Base-by-base conservation (phyloP, 495 filamentous ascomycete species). In the Xylaria bambusicola region DNA sequence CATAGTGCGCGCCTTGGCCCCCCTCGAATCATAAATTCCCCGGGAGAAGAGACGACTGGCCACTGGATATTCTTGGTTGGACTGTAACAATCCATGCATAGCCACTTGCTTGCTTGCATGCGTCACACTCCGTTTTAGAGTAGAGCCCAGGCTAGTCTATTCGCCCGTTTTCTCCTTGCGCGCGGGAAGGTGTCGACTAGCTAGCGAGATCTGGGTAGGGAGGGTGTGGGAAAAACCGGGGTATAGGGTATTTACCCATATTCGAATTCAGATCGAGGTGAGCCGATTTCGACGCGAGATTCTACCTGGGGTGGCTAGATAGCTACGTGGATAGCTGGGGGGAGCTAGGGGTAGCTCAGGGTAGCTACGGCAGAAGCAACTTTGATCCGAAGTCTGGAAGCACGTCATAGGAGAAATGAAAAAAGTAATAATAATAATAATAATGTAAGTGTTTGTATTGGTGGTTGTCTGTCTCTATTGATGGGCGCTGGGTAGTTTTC, bases 11-110 rank as follows among this genome's bases (percentile, higher is more conserved):
- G n/a, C n/a, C n/a, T n/a, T n/a, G n/a, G n/a, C n/a, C n/a, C n/a
- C 29, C 49, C 49, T 31, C 15, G 12, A 53, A 20, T 9, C 23
- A 13, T 5, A 17, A 24, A 42, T 53, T 18, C 41, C 50, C 50
- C 33, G 50, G 33, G 38, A 21, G 23, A 31, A 29, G 42, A 24
- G n/a, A n/a, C 33, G 26, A 56, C 48, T 48, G 53, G 53, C 33
- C 40, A 31, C 44, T 21, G 36, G 20, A 23, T 29, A n/a, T n/a
- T n/a, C n/a, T n/a, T n/a, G n/a, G n/a, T n/a, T n/a, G n/a, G n/a
- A n/a, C n/a, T n/a, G n/a, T n/a, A n/a, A n/a, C n/a, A n/a, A n/a
- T n/a, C n/a, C n/a, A n/a, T n/a, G n/a, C n/a, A n/a, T n/a, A n/a
- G n/a, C n/a, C n/a, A n/a, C n/a, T n/a, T n/a, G n/a, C n/a, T n/a